A percentile compares a stretch with the other conserved stretches of the same genome.
These are phyloP conservation scores for Lachnellula occidentalis DNA, from an alignment of 2,329 filamentous ascomycete species.

Conservation along the genomic window DNA sequence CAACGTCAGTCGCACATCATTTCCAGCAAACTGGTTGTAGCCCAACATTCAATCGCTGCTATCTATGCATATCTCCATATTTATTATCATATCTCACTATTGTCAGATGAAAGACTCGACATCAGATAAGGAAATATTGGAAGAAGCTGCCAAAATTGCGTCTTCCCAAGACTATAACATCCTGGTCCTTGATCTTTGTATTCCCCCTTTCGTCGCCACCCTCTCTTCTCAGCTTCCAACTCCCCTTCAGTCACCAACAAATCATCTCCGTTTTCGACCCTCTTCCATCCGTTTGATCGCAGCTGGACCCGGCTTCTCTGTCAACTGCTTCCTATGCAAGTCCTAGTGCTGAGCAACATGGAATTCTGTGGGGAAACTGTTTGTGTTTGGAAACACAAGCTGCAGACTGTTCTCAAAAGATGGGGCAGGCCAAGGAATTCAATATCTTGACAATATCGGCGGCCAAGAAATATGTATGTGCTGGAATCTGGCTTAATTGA, in stretches of 20 bases:
- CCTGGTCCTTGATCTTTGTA: neutral
- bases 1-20: neutral
- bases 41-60: neutral
- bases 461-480: neutral
- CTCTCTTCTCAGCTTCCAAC: neutral
- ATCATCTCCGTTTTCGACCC: neutral
- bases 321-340: neutral
- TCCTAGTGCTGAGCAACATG: neutral
- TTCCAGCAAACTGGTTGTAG: neutral
- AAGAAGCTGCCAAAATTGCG: neutral
- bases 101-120: neutral
- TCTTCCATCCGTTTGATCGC: neutral
- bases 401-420: neutral
- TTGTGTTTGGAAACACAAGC: neutral
- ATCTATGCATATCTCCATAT: neutral
- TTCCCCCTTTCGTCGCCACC: neutral
- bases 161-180: neutral
- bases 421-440: neutral
- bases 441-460: neutral
- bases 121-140: neutral
- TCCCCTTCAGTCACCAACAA: neutral
- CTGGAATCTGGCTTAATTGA: neutral
- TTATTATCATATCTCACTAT: neutral
- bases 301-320: neutral
- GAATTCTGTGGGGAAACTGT: neutral